These are phyloP conservation scores for Withania somnifera DNA, from an alignment of 305 asterid genomes.

Conservation along the genomic window DNA sequence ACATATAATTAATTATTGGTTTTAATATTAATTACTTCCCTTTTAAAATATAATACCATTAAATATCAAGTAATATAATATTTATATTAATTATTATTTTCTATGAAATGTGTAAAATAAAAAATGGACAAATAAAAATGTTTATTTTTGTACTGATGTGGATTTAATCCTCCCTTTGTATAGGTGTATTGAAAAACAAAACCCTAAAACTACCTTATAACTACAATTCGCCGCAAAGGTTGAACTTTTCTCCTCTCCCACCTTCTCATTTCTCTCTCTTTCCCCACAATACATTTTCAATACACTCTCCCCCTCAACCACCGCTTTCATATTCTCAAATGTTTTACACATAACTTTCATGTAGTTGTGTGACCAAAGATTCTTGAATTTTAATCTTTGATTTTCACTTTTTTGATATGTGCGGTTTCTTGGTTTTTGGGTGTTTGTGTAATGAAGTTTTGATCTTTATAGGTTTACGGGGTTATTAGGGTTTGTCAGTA, in stretches of 20 bases:
- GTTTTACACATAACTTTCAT: neutral
- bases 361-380: neutral
- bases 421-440: slow-evolving; percentile 4
- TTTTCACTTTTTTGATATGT: neutral
- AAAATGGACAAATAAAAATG: no score
- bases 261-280: neutral
- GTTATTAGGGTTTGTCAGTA: slow-evolving; percentile 14
- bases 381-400: neutral
- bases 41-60: no score
- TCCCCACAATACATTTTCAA: neutral
- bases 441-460: slow-evolving; percentile 9
- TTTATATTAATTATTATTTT: no score
- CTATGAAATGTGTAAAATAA: no score
- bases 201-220: slow-evolving; percentile 2
- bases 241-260: neutral
- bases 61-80: no score
- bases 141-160: no score
- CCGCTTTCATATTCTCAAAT: neutral
- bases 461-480: slow-evolving; percentile 15
- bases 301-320: neutral
- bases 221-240: slow-evolving; percentile 2
- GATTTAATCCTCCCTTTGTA: neutral
- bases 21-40: no score
- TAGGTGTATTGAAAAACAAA: neutral
- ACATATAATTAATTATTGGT: no score